These are phyloP conservation scores for Alternaria arborescens DNA, from an alignment of 2,329 filamentous ascomycete genomes.

Conservation along the genomic window DNA sequence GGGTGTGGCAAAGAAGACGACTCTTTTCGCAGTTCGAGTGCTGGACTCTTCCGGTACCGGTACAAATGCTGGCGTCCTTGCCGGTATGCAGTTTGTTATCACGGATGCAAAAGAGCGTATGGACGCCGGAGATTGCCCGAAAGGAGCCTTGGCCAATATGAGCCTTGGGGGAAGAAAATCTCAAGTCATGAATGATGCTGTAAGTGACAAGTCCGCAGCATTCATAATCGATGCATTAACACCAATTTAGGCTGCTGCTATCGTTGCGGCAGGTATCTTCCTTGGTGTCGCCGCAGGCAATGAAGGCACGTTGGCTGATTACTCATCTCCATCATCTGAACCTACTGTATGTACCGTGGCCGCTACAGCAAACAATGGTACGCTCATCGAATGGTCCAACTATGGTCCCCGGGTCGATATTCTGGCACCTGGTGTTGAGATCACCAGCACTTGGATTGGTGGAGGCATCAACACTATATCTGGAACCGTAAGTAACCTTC, in stretches of 20 bases:
- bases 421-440: conserved; percentile 49
- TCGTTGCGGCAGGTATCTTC: conserved; percentile 47
- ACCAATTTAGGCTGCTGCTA: conserved; percentile 38
- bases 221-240: background rate
- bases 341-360: conserved; percentile 51
- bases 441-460: conserved; percentile 57
- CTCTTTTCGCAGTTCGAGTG: conserved; percentile 49
- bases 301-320: conserved; percentile 32
- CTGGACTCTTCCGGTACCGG: conserved; percentile 40
- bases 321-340: conserved; percentile 47
- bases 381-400: conserved; percentile 48
- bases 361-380: conserved; percentile 44
- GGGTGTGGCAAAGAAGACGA: conserved; percentile 48
- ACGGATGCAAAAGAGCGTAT: conserved; percentile 18
- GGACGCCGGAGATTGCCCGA: conserved; percentile 29
- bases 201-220: conserved; percentile 4
- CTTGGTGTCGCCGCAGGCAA: conserved; percentile 52
- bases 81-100: conserved; percentile 37
- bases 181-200: conserved; percentile 37
- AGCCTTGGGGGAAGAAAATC: conserved; percentile 44
- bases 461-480: conserved; percentile 57
- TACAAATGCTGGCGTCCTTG: conserved; percentile 34
- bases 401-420: conserved; percentile 47
- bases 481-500: conserved; percentile 56
- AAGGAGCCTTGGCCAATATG: conserved; percentile 45